These are phyloP conservation scores for Trapa incisa DNA, from an alignment of 345 rosid genomes.

Conservation along the genomic window DNA sequence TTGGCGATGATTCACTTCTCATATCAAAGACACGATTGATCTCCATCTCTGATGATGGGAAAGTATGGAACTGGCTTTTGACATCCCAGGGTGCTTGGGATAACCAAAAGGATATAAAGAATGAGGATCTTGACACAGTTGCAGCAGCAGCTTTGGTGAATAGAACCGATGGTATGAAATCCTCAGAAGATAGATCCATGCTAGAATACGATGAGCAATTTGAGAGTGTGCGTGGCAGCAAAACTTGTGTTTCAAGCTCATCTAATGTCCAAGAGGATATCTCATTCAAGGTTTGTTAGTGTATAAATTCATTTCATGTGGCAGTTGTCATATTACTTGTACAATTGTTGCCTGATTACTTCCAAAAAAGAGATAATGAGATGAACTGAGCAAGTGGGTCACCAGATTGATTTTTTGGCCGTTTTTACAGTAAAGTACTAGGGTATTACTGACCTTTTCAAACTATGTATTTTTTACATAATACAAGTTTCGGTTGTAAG, in stretches of 20 bases:
- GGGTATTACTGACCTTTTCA: background rate
- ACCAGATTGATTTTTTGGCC: background rate
- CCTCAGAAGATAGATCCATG: conserved; percentile 24
- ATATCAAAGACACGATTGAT: conserved; percentile 57
- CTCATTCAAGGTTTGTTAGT: conserved; percentile 55
- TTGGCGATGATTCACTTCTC: conserved; percentile 57
- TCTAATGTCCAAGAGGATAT: conserved; percentile 21
- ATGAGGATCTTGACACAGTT: conserved; percentile 15
- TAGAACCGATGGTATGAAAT: conserved; percentile 11
- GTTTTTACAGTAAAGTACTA: background rate
- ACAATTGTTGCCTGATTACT: background rate
- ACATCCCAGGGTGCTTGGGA: conserved; percentile 64
- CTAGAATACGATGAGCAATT: conserved; percentile 22
- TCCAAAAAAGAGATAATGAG: background rate
- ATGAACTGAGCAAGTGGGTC: background rate
- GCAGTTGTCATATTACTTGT: background rate
- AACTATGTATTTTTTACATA: background rate
- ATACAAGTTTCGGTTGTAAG: background rate
- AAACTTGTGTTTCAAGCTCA: conserved; percentile 24
- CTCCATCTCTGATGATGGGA: conserved; percentile 91
- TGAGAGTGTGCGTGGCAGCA: conserved; percentile 24
- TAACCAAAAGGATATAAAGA: conserved; percentile 25
- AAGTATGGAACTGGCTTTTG: conserved; percentile 88
- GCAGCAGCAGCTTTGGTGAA: conserved; percentile 19
- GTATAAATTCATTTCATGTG: conserved; percentile 4